phyloP scores from a whole-genome alignment of 176 grass and related monocot species.

The Aegilops sharonensis region DNA sequence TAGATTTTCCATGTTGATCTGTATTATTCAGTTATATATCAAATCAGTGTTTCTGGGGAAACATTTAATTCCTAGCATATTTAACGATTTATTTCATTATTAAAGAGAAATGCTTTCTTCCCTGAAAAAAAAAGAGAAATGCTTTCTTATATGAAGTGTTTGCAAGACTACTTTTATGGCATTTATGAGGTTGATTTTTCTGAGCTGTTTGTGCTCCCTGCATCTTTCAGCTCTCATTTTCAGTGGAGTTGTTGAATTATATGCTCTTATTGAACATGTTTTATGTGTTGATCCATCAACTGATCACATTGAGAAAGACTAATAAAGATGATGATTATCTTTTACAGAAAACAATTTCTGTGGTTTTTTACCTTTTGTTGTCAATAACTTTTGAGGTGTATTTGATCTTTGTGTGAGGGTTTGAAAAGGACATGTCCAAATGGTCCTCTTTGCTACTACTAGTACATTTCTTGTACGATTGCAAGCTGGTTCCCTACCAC shows the following conservation, averaged over 20 bases:
- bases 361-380: neutral
- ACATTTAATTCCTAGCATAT: neutral
- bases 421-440: conserved; percentile 19
- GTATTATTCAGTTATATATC: neutral
- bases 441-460: neutral
- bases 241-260: conserved; percentile 16
- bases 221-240: conserved; percentile 38
- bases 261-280: conserved; percentile 1
- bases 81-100: neutral
- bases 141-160: neutral
- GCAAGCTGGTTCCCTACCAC: neutral
- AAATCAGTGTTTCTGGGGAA: neutral
- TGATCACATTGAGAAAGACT: conserved; percentile 13
- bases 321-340: neutral
- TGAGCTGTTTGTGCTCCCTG: conserved; percentile 16
- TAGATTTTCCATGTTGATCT: neutral
- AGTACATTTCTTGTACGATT: neutral
- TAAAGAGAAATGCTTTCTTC: neutral
- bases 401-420: neutral
- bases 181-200: conserved; percentile 24
- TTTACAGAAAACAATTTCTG: neutral
- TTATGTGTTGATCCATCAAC: neutral
- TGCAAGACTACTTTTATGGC: neutral
- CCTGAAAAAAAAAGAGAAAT: neutral
- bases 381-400: neutral